Conservation (phyloP, 2,329 filamentous ascomycete genomes). For the Coniosporium tulheliwenetii region DNA sequence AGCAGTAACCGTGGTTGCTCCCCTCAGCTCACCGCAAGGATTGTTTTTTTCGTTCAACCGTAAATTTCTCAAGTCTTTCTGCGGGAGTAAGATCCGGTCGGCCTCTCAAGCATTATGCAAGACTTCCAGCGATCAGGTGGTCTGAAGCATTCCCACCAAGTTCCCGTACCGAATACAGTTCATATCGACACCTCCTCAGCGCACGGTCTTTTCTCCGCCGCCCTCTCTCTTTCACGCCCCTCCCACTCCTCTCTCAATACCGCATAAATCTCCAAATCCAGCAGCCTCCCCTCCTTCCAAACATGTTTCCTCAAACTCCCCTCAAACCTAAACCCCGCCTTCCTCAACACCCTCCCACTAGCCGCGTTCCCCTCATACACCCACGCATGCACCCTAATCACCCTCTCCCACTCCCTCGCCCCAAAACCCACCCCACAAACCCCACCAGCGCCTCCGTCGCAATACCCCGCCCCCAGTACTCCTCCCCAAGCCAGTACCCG, state of each 20-base stretch:
- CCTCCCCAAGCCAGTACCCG: conserved; percentile 26
- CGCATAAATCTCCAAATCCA: conserved; percentile 18
- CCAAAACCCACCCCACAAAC: conserved; percentile 20
- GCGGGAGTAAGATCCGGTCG: no score
- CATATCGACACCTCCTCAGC: no score
- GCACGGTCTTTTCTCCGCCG: no score
- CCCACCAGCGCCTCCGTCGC: conserved; percentile 16
- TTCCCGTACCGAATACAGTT: no score
- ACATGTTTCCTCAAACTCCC: conserved; percentile 17
- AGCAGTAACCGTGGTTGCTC: no score
- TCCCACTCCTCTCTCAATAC: conserved; percentile 10
- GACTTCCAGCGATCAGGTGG: no score
- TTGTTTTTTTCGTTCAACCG: no score
- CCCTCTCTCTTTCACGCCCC: no score
- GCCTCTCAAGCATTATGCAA: no score
- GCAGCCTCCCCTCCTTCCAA: conserved; percentile 18
- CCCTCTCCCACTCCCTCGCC: conserved; percentile 9
- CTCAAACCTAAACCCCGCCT: conserved; percentile 21
- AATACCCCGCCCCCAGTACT: conserved; percentile 18
- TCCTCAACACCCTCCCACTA: conserved; percentile 20
- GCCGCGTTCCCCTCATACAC: conserved; percentile 16
- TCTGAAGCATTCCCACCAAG: no score
- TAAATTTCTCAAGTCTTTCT: no score
- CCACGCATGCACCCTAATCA: conserved; percentile 14
- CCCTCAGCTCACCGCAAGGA: no score